Base-by-base conservation (phyloP, 2,329 filamentous ascomycete genomes). In the Aspergillus sp. region DNA sequence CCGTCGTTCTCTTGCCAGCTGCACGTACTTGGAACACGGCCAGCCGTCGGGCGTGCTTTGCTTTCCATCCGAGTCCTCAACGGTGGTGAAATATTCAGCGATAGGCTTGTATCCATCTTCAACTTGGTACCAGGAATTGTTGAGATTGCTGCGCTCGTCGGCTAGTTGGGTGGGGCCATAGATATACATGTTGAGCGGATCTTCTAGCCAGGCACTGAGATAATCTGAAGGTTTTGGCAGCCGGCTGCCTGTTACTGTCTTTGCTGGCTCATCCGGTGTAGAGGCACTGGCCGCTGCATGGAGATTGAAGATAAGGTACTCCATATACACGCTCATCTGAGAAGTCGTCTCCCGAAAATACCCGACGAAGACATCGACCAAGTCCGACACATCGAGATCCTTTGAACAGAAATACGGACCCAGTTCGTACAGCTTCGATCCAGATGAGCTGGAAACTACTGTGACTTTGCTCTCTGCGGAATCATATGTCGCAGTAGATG, bases 11-110 rank as follows among this genome's bases (percentile, higher is more conserved):
- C 71, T 65, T 2, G 69, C 66, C 36, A 83, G 71, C 50, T 81
- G 77, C 30, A 83, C 61, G 51, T 74, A 81, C 13, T 73, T 70
- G 51, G 79, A 75, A n/a, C 74, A 76, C 0, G 82, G 82, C 82
- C 82, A 86, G 8, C 82, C 82, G 61, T 82, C 72, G 1, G 69
- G 57, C 1, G 81, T 83, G 13, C 69, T 70, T 31, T 65, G 64
- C n/a, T 44, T 50, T 12, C 69, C 66, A 3, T 62, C 52, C 8
- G 52, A 38, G 33, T 66, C 52, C 27, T 61, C 54, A 7, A 71
- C 56, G 1, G 68, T 66, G 5, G 65, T 65, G 45, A 78, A 82
- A 52, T 83, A 86, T 26, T 73, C 70, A 3, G 62, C 50, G 13
- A 74, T 66, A 1, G 79, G 78, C 32, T 68, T 65, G 40, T 73